These are phyloP conservation scores for Mucor irregularis DNA, from an alignment of 371 early-diverging fungal genomes.

Conservation along the genomic window DNA sequence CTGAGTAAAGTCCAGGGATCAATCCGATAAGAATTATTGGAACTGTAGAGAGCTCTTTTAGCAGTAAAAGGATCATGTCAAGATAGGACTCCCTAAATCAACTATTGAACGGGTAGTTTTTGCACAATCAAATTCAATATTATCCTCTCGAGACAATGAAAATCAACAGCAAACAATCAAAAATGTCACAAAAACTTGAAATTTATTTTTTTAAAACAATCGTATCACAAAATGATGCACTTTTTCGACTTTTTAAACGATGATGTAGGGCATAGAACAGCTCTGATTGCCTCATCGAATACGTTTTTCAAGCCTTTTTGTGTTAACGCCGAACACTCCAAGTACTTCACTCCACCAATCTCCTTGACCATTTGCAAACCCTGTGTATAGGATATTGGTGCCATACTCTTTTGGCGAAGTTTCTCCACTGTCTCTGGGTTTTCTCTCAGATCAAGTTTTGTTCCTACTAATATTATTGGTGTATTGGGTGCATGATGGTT, in stretches of 20 bases:
- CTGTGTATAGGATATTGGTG: constrained; percentile 72
- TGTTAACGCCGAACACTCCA: constrained; percentile 88
- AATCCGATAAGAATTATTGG: too few relatives aligned
- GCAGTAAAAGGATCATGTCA: too few relatives aligned
- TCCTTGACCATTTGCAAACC: constrained; percentile 78
- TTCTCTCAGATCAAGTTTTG: constrained; percentile 70
- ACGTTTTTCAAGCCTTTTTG: constrained; percentile 94
- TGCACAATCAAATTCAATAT: background rate
- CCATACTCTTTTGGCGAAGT: constrained; percentile 69
- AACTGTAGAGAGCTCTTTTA: too few relatives aligned
- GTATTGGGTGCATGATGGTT: constrained; percentile 59
- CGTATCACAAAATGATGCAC: constrained; percentile 68
- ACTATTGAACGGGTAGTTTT: too few relatives aligned
- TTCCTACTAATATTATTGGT: constrained; percentile 72
- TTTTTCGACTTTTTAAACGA: constrained; percentile 66
- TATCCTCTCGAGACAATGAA: too few relatives aligned
- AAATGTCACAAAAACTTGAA: too few relatives aligned
- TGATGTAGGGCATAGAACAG: constrained; percentile 71
- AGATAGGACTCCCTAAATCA: too few relatives aligned
- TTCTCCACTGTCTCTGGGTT: constrained; percentile 57
- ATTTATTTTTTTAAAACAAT: too few relatives aligned
- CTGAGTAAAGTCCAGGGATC: too few relatives aligned
- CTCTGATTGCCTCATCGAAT: constrained; percentile 97
- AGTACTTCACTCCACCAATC: constrained; percentile 76
- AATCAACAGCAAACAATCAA: too few relatives aligned